Conservation (phyloP, 805 yeast species). For the Nakazawaea ishiwadae region DNA sequence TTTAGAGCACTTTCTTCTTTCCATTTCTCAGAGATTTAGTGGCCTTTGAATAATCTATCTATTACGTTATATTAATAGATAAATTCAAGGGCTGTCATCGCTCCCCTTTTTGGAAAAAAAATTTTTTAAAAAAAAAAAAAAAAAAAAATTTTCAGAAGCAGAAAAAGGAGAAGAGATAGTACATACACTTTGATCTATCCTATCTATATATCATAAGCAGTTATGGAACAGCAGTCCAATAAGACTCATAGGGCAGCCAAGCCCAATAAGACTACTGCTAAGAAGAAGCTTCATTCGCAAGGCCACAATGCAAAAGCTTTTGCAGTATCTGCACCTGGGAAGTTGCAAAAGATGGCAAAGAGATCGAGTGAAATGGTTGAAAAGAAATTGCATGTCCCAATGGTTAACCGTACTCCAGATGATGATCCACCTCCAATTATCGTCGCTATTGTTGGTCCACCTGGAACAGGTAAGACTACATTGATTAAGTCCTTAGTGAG, state of each 20-base stretch:
- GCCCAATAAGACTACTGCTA: constrained; percentile 63
- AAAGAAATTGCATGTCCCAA: constrained; percentile 87
- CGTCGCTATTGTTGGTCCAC: constrained; percentile 97
- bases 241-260: constrained; percentile 37
- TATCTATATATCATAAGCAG: no score
- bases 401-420: constrained; percentile 96
- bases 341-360: constrained; percentile 76
- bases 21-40: no score
- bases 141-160: no score
- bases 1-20: no score
- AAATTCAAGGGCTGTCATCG: no score
- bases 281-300: constrained; percentile 82
- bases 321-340: constrained; percentile 81
- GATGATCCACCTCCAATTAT: constrained; percentile 97
- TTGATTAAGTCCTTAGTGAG: constrained; percentile 84
- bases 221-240: constrained; percentile 53
- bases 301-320: constrained; percentile 84
- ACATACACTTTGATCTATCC: no score
- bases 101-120: no score
- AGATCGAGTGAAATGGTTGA: constrained; percentile 82
- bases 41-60: no score
- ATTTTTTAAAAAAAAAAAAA: no score
- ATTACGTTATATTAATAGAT: no score
- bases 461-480: constrained; percentile 97
- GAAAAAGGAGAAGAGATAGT: background rate